Evolutionary conservation across 2,329 filamentous ascomycete species (phyloP), one percentile per base, ranked within the genome.

Genomic region (Neospermospora avenae): DNA sequence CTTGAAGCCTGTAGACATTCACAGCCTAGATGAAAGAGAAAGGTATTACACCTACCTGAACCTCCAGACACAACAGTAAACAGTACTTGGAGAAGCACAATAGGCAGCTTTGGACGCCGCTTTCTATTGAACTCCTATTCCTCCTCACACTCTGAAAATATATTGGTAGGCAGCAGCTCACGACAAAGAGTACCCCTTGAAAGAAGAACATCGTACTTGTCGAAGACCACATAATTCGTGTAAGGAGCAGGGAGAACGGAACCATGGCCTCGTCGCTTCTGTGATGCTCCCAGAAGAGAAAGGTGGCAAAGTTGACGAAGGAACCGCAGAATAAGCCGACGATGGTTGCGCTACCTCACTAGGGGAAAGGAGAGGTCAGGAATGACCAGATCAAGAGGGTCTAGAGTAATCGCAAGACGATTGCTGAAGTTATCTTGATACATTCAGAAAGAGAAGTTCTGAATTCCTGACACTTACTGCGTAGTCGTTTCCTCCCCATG

Each of bases 141-240:
- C 63, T 65, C 28, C 53, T 65, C 51, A 75, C 63, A 63, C 68
- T 60, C 63, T 75, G 67, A 66, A 74, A 70, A 63, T 68, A 74
- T n/a, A 73, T 61, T 11, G 65, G 63, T 16, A 68, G 11, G 22
- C 61, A 68, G 31, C 63, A 67, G 4, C 57, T 48, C 14, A 7
- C 54, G 4, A 58, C 45, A 25, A 60, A 18, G 18, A 65, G 49
- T 1, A 10, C 11, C 16, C 49, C 49, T 13, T 46, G 16, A 16
- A 60, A 58, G 44, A 67, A 62, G 11, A 48, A 44, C 10, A 37
- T 34, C 24, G 16, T 35, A 1, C 64, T 0, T 28, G 62, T 67
- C 18, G 37, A 42, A 1, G 61, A 42, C 45, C 61, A 67, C 0
- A 74, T 62, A n/a, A 58, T 55, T 13, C 64, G 52, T 13, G 64